Evolutionary conservation across 2,329 filamentous ascomycete species (phyloP).

Genomic region (Raffaelea deltoideospora): DNA sequence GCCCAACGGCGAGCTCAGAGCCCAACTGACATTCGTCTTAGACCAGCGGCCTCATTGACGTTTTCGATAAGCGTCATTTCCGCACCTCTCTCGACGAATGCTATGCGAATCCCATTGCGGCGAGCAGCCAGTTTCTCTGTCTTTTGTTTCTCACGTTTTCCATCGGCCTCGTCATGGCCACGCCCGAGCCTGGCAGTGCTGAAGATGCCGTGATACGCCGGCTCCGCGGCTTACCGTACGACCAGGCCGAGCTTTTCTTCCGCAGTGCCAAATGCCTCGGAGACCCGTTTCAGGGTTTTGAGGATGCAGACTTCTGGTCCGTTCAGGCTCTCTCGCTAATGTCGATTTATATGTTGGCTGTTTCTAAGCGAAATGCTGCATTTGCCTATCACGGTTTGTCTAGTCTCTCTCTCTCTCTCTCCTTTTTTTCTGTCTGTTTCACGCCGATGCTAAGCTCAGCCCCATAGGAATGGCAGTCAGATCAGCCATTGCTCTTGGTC

Average conservation of each 20-base stretch:
- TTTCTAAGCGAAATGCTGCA: constrained; percentile 47
- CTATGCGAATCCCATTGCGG: constrained; percentile 36
- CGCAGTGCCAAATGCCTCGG: constrained; percentile 38
- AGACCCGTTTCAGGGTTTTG: constrained; percentile 31
- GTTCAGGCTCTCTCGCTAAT: constrained; percentile 49
- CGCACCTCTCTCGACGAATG: constrained; percentile 32
- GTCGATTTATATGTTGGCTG: constrained; percentile 46
- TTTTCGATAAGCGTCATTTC: constrained; percentile 39
- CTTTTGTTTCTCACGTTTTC: constrained; percentile 47
- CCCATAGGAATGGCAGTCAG: constrained; percentile 44
- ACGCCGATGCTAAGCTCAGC: neutral
- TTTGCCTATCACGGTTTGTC: constrained; percentile 42
- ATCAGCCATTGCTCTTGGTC: constrained; percentile 44
- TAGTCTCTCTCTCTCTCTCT: too few species aligned
- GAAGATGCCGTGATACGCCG: constrained; percentile 36
- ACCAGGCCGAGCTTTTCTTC: constrained; percentile 48
- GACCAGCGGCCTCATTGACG: constrained; percentile 45
- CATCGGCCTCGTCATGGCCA: constrained; percentile 44
- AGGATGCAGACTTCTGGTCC: constrained; percentile 49
- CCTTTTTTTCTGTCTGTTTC: neutral
- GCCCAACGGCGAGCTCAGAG: neutral
- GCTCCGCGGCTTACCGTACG: constrained; percentile 29
- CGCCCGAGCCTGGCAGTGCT: constrained; percentile 29
- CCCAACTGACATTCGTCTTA: constrained; percentile 15
- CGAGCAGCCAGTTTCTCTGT: constrained; percentile 37